Conservation (phyloP, 345 rosid species). For the Heritiera littoralis region DNA sequence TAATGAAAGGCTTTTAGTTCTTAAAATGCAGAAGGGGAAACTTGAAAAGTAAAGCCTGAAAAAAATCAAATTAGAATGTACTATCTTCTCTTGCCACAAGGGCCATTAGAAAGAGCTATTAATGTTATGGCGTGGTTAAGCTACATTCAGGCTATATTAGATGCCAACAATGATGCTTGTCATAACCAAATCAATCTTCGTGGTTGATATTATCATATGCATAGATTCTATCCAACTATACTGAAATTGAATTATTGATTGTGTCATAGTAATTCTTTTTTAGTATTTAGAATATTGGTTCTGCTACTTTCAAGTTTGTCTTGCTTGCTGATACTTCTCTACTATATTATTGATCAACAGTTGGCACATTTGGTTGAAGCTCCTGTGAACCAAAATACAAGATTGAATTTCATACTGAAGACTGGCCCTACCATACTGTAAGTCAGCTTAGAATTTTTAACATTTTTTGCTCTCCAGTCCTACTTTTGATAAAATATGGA, state of each 20-base stretch:
- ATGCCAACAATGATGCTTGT: background rate
- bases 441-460: slow-evolving; percentile 25
- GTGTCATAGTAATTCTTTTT: background rate
- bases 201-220: background rate
- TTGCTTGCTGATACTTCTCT: background rate
- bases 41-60: background rate
- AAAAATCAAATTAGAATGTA: background rate
- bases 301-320: background rate
- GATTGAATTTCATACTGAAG: slow-evolving; percentile 68
- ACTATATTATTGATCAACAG: slow-evolving; percentile 32
- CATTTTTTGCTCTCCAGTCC: background rate
- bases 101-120: background rate
- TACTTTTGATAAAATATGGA: slow-evolving; percentile 4
- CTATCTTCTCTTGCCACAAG: background rate
- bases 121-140: background rate
- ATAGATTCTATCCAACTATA: background rate
- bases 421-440: slow-evolving; percentile 78
- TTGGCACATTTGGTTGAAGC: slow-evolving; percentile 65
- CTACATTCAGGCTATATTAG: background rate
- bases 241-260: background rate
- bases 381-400: slow-evolving; percentile 79
- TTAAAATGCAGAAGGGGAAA: background rate
- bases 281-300: background rate
- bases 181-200: background rate
- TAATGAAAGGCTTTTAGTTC: background rate